These are phyloP conservation scores for Talaromyces verruculosus DNA, from an alignment of 2,329 filamentous ascomycete species.

Conservation along the genomic window DNA sequence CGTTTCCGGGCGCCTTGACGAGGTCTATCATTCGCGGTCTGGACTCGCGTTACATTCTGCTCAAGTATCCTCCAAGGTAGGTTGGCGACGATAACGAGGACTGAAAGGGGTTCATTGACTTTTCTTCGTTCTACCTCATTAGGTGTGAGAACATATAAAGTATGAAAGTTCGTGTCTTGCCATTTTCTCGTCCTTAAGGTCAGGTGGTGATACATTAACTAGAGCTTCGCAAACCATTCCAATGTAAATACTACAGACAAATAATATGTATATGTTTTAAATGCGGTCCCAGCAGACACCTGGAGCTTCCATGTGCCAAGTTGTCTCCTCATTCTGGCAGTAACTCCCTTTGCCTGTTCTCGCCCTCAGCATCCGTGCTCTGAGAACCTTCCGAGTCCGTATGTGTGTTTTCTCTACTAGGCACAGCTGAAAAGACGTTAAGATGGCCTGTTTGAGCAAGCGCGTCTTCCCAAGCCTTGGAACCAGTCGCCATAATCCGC, in stretches of 20 bases:
- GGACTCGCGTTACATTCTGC: conserved; percentile 6
- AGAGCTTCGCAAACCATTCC: not conserved
- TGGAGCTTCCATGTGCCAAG: not conserved
- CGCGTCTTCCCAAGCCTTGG: conserved; percentile 42
- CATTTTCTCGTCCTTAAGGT: not conserved
- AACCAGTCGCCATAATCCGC: conserved; percentile 65
- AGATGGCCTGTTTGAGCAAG: conserved; percentile 37
- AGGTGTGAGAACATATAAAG: not conserved
- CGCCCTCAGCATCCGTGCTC: conserved; percentile 6
- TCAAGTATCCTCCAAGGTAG: not conserved
- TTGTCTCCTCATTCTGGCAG: not conserved
- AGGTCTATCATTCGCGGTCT: conserved; percentile 11
- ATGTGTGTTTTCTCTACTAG: conserved; percentile 25
- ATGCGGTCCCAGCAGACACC: not conserved
- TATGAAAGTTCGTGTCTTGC: not conserved
- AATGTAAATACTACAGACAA: not conserved
- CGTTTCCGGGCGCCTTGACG: not conserved
- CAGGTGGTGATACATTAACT: not conserved
- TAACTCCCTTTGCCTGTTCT: not conserved
- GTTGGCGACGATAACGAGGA: not conserved
- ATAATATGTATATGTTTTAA: not conserved
- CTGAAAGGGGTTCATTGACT: not conserved
- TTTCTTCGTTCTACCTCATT: not conserved
- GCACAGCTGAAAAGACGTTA: conserved; percentile 26
- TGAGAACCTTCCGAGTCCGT: conserved; percentile 22